Base-by-base conservation (phyloP, 1,284 basidiomycete species). In the Cerrena zonata region DNA sequence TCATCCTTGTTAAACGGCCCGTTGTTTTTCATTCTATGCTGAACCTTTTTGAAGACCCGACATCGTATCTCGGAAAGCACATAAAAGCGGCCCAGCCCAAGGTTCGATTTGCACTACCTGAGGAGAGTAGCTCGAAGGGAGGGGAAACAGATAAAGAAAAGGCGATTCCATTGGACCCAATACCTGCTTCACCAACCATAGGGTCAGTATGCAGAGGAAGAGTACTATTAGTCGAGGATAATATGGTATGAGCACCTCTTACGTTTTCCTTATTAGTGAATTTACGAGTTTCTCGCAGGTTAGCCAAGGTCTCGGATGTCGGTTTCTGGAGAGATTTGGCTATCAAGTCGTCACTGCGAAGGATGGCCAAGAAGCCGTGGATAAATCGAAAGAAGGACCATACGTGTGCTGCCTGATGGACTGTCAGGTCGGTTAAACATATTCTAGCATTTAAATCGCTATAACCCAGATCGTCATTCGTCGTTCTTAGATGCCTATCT, bases 351-450 rank as follows among this genome's bases (percentile, higher is more conserved):
- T 42, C 24, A 62, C 63, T 2, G 63, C 61, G 10, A 60, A 58
- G 48, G 59, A 66, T 39, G 65, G 65, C 3, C 56, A 62, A 38
- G 53, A 64, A 30, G 65, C 65, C 1, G 51, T 66, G 3, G 60
- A 62, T 2, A 57, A 53, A 2, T 50, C 58, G 4, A 52, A 52
- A 36, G 34, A 52, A 34, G 53, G 45, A 2, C 46, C 51, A 5
- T 66, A 58, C 49, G 47, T 55, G n/a, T 60, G 58, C 27, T 64
- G 63, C 39, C 55, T 66, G 19, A 65, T 66, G 63, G 65, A 66
- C 38, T 65, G 63, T 38, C 60, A 59, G 48, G 56, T 57, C 43
- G n/a, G 30, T 34, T 34, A 48, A 3, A 18, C 3, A n/a, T 34
- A 19, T 26, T 49, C 11, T 11, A 36, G 21, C 27, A 45, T 30